These are phyloP conservation scores for Tolypocladium ovalisporum DNA, from an alignment of 2,329 filamentous ascomycete genomes.

Conservation along the genomic window DNA sequence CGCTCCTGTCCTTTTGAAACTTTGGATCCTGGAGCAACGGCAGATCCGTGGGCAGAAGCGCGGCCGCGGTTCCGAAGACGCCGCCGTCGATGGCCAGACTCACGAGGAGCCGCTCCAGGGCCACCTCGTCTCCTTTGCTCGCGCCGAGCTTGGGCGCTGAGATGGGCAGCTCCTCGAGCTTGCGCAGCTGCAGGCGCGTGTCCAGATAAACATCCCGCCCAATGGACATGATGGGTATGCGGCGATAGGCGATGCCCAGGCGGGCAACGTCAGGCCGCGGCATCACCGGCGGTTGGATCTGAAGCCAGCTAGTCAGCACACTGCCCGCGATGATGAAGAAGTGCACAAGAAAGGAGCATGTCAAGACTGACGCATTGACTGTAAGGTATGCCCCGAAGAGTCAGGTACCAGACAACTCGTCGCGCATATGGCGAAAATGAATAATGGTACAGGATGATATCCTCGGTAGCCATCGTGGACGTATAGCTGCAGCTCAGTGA, in stretches of 20 bases:
- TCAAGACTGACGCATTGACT: constrained; percentile 50
- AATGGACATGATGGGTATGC: constrained; percentile 58
- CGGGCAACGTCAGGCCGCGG: constrained; percentile 53
- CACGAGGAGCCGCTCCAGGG: constrained; percentile 44
- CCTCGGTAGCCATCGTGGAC: constrained; percentile 9
- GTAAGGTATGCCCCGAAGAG: constrained; percentile 53
- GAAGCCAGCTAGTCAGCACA: background rate
- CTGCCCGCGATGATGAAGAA: no score
- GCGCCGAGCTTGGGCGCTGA: constrained; percentile 25
- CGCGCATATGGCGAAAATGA: constrained; percentile 52
- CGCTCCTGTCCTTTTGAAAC: constrained; percentile 47
- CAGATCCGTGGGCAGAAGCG: constrained; percentile 45
- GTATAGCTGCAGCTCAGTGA: background rate
- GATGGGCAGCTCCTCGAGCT: constrained; percentile 48
- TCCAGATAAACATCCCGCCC: constrained; percentile 60
- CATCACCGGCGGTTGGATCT: constrained; percentile 56
- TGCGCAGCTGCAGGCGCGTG: constrained; percentile 55
- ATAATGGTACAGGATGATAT: constrained; percentile 56
- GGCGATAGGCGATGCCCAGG: constrained; percentile 55
- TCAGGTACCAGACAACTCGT: constrained; percentile 56
- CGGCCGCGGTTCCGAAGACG: constrained; percentile 41
- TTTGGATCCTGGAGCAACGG: constrained; percentile 43
- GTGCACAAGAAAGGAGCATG: background rate
- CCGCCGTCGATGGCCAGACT: constrained; percentile 43
- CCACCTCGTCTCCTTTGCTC: constrained; percentile 25